Conservation (phyloP, 306 rosid species). For the Aeschynomene evenia region DNA sequence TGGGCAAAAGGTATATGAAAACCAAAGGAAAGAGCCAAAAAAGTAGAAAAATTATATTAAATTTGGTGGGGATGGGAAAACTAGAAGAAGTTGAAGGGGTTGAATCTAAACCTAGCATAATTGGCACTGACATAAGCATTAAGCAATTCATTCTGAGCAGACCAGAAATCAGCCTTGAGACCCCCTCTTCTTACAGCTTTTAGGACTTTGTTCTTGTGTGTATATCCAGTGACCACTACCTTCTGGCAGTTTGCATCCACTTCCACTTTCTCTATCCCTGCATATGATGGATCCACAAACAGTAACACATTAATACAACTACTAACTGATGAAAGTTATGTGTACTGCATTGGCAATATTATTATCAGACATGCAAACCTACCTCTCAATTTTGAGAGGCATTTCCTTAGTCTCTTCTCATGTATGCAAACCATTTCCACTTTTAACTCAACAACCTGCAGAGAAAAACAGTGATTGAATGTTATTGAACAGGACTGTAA, state of each 20-base stretch:
- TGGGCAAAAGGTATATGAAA: conserved; percentile 2
- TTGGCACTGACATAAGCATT: conserved; percentile 59
- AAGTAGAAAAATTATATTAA: not conserved
- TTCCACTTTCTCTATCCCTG: conserved; percentile 91
- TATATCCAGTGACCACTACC: conserved; percentile 70
- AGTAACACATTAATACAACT: not conserved
- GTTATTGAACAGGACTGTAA: not conserved
- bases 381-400: conserved; percentile 80
- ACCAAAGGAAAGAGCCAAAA: not conserved
- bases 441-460: conserved; percentile 82
- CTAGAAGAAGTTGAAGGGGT: conserved; percentile 63
- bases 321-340: not conserved
- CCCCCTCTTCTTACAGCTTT: conserved; percentile 86
- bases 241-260: conserved; percentile 74
- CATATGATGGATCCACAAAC: not conserved
- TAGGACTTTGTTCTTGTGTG: conserved; percentile 78
- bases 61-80: conserved; percentile 7
- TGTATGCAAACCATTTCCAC: conserved; percentile 94
- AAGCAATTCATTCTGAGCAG: conserved; percentile 76
- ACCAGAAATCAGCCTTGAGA: conserved; percentile 94
- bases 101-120: conserved; percentile 52
- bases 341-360: not conserved
- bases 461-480: conserved; percentile 13
- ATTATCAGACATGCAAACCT: not conserved
- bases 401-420: conserved; percentile 82